Evolutionary conservation across 441 rosid species (phyloP), one percentile per base, ranked within the genome.

Genomic region (Eutrema salsugineum): DNA sequence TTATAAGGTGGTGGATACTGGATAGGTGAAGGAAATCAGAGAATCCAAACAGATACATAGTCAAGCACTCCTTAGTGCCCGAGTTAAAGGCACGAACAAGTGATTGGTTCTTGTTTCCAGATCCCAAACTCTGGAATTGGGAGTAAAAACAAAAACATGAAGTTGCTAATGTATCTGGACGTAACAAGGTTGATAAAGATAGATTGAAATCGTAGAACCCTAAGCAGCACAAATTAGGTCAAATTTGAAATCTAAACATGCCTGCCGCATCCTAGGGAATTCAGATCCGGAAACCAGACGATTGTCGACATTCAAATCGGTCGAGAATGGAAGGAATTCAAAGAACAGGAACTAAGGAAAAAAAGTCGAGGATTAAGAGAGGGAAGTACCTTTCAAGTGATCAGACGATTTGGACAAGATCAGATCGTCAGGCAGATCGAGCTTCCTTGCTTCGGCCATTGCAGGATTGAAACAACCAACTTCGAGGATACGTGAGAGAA

Each of bases 341-440:
- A 40, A 40, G 7, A 40, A 1, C 2, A 39, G 16, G 16, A 40
- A 14, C 46, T 8, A 5, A 14, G 17, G 12, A 10, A 2, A 36
- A 2, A 4, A 10, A 10, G 1, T 9, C 11, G 40, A 36, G 40
- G 40, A 24, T 24, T 24, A 24, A 3, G 27, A 24, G 27, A 4
- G 36, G 36, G 36, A 33, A 8, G 11, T 71, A 86, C 96, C 88
- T 85, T 86, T 88, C 60, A 79, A 69, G 55, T 81, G 91, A 85
- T 87, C 88, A 49, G 86, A 82, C 4, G 82, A 77, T 55, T 88
- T 85, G 35, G 85, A 81, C 20, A 84, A 50, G 73, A 89, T 82
- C 68, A 91, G 88, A 87, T 87, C 93, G 77, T 88, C 92, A 9
- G 89, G 91, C 30, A 89, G 89, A 89, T 91, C 89, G 80, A 87